These are phyloP conservation scores for Xerophyta viscosa DNA, from an alignment of 106 monocot species.

Conservation along the genomic window DNA sequence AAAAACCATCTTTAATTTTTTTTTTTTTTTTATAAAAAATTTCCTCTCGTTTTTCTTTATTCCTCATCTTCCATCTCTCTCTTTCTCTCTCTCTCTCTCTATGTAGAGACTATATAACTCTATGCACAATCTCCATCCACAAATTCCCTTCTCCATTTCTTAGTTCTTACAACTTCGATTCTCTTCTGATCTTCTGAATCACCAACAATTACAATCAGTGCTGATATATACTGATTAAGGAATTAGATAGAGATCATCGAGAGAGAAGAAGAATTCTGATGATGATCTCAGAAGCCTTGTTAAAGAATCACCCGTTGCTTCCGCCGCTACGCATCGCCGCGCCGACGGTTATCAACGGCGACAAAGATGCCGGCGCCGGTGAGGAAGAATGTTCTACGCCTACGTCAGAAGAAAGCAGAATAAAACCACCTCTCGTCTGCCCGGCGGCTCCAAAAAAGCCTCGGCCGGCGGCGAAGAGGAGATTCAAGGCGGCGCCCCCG, in stretches of 20 bases:
- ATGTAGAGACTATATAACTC: neutral
- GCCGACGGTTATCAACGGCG: too few relatives aligned
- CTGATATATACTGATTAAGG: too few relatives aligned
- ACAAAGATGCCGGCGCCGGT: too few relatives aligned
- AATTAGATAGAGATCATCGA: too few relatives aligned
- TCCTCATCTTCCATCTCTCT: neutral
- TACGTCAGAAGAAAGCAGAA: conserved; percentile 18
- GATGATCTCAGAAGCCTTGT: neutral
- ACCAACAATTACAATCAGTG: too few relatives aligned
- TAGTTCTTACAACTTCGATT: neutral
- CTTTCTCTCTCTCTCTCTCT: neutral
- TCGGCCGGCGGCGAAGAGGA: conserved; percentile 14
- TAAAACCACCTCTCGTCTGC: conserved; percentile 28
- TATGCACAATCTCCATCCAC: neutral
- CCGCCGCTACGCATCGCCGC: neutral
- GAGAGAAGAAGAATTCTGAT: too few relatives aligned
- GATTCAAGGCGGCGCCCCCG: neutral
- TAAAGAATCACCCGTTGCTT: neutral
- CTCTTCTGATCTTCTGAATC: too few relatives aligned
- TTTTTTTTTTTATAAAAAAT: too few relatives aligned
- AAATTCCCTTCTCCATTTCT: conserved; percentile 4
- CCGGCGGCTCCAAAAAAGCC: conserved; percentile 33
- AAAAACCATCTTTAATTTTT: too few relatives aligned
- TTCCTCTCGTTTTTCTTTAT: neutral
- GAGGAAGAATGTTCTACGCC: conserved; percentile 23